Conservation (phyloP, 225 moss, liverwort and hornwort species). For the Pseudisothecium myosuroides region DNA sequence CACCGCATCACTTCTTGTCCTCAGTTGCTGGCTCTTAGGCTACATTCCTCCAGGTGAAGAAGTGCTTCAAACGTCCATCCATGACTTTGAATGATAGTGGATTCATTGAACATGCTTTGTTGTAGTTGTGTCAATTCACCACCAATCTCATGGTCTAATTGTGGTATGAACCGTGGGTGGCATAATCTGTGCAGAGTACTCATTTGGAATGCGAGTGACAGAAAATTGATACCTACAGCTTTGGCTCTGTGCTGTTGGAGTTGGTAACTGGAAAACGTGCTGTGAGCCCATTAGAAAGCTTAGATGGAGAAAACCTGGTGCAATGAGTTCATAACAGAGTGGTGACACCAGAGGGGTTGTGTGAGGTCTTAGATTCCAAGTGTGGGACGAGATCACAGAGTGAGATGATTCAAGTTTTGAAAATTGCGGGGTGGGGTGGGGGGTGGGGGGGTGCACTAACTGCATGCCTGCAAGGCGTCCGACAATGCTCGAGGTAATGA, state of each 20-base stretch:
- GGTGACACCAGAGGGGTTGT: background rate
- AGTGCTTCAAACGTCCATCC: background rate
- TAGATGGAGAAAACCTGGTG: background rate
- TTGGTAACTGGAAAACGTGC: background rate
- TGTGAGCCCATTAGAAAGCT: background rate
- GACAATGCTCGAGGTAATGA: background rate
- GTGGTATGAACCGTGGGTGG: background rate
- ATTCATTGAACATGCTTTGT: background rate
- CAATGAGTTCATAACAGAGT: background rate
- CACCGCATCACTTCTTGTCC: no score
- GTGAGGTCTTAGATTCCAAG: background rate
- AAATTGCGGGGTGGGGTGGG: background rate
- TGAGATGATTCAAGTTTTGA: background rate
- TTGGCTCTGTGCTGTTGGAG: slow-evolving; percentile 5
- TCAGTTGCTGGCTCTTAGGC: background rate
- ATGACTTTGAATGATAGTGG: background rate
- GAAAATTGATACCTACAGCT: slow-evolving; percentile 7
- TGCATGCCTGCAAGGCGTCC: background rate
- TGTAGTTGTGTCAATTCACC: background rate
- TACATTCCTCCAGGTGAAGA: background rate
- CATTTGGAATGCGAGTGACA: background rate
- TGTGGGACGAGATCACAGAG: background rate
- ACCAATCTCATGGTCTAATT: background rate
- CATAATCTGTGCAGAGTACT: background rate
- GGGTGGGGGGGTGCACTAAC: background rate